Conservation (phyloP, 495 filamentous ascomycete species). For the Aspergillus baeticus region DNA sequence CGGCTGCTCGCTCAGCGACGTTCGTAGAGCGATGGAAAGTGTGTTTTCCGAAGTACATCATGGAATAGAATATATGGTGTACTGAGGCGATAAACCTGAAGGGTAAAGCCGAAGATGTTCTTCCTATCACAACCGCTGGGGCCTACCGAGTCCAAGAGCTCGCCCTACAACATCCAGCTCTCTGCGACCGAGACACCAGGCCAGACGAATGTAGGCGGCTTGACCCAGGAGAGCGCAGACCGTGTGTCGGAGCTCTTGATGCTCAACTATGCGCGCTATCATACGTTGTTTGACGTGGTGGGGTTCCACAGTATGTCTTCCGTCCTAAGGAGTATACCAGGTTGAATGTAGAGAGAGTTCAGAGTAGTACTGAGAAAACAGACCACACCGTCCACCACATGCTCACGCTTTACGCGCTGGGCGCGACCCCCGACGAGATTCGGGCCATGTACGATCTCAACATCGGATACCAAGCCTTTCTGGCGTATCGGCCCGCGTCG, state of each 20-base stretch:
- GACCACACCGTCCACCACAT: constrained; percentile 73
- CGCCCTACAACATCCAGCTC: not conserved
- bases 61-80: too few species aligned
- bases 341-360: too few species aligned
- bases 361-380: constrained; percentile 14
- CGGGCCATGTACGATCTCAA: constrained; percentile 58
- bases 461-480: constrained; percentile 58
- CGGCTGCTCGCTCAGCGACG: not conserved
- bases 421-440: constrained; percentile 58
- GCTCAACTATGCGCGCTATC: constrained; percentile 2
- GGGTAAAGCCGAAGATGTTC: too few species aligned
- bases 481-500: constrained; percentile 33
- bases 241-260: not conserved
- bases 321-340: too few species aligned
- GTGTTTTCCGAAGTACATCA: too few species aligned
- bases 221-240: not conserved
- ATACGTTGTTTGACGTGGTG: constrained; percentile 52
- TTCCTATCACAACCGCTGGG: not conserved
- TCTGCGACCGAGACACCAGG: not conserved
- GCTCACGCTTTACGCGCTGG: constrained; percentile 73
- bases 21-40: not conserved
- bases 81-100: too few species aligned
- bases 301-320: constrained; percentile 69
- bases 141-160: not conserved
- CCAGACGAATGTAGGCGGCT: not conserved